Evolutionary conservation across 2,329 filamentous ascomycete species (phyloP), one percentile per base, ranked within the genome.

Genomic region (Nigrospora sphaerica): DNA sequence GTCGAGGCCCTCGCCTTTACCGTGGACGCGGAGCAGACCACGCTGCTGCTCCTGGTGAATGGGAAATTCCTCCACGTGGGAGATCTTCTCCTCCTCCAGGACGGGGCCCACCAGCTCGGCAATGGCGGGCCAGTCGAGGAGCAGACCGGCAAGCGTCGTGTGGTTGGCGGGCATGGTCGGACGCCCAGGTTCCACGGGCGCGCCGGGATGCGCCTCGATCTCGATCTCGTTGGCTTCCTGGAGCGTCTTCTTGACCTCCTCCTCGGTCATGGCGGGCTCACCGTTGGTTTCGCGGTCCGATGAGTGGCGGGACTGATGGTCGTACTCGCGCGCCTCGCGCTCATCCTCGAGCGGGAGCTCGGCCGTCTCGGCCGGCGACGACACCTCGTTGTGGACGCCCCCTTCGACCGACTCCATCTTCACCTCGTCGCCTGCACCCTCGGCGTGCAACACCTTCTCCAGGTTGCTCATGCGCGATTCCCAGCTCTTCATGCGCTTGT

Each of bases 131-230:
- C 86, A 90, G 40, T 78, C 74, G 28, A 97, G 70, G 16, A 97
- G 71, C 51, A 90, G 80, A 43, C 93, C 88, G 1, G 90, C 90
- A n/a, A 89, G 81, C 0, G 91, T 96, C 0, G 88, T 95, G 59
- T 97, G 92, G 54, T 95, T 88, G 28, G 83, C 79, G 1, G 89
- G 87, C 46, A 95, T 87, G 2, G 85, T 80, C 13, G 86, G 78
- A 53, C 82, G 76, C 40, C 80, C 81, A 1, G 76, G 75, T 12
- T 66, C 69, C 7, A 78, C 74, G 12, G 72, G 67, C 9, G 73
- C 72, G 9, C 74, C 73, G 17, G 76, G 74, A 39, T 76, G 72
- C 2, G 67, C 67, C 46, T 80, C 75, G 43, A 71, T 63, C 44
- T 75, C 71, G 32, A 79, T 75, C 42, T 67, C 62, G 12, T 66